These are phyloP conservation scores for Aspergillus sp. DNA, from an alignment of 2,329 filamentous ascomycete species.

Conservation along the genomic window DNA sequence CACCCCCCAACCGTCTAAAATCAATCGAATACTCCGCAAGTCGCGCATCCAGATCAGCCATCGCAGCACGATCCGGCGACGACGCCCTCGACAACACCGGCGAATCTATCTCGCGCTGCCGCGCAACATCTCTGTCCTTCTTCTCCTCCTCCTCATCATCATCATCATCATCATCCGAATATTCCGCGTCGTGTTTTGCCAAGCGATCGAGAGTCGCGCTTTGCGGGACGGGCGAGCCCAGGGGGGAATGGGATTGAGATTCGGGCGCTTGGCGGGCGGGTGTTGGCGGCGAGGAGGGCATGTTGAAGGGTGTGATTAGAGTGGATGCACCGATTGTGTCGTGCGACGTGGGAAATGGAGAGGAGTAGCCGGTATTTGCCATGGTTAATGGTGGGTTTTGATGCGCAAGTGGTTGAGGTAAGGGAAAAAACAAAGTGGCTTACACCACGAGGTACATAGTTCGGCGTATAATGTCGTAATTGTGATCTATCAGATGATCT, in stretches of 20 bases:
- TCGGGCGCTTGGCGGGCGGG: conserved; percentile 10
- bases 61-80: conserved; percentile 20
- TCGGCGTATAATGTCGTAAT: conserved; percentile 6
- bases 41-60: conserved; percentile 30
- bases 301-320: conserved; percentile 29
- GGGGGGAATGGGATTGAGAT: background rate
- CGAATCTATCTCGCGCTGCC: conserved; percentile 7
- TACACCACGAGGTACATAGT: background rate
- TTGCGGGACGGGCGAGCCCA: conserved; percentile 16
- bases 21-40: conserved; percentile 36
- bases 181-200: conserved; percentile 1
- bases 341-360: conserved; percentile 34
- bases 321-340: conserved; percentile 38
- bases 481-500: too few species aligned
- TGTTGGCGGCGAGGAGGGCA: conserved; percentile 30
- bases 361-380: conserved; percentile 32
- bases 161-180: background rate
- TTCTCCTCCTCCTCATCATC: too few species aligned
- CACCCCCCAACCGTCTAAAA: conserved; percentile 29
- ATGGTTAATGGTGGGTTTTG: conserved; percentile 21
- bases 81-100: conserved; percentile 12
- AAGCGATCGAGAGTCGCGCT: conserved; percentile 18
- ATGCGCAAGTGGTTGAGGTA: background rate
- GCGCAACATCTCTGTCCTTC: conserved; percentile 4
- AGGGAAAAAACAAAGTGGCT: background rate